Conservation (phyloP, 192 early-diverging fungal species). For the Coemansia sp. region DNA sequence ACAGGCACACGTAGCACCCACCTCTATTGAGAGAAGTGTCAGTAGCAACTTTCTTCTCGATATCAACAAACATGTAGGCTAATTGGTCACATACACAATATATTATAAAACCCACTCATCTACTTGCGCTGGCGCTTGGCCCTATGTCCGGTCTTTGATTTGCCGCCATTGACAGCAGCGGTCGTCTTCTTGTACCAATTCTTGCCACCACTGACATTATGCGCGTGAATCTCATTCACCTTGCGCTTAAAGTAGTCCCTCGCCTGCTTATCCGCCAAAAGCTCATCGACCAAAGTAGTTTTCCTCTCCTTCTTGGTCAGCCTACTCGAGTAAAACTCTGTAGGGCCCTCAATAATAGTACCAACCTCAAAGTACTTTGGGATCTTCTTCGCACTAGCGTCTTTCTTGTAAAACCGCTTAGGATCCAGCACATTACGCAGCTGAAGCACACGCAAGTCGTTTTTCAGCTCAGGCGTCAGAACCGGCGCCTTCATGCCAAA, state of each 20-base stretch:
- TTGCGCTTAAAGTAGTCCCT: constrained; percentile 86
- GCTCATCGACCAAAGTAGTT: constrained; percentile 81
- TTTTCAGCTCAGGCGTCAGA: constrained; percentile 85
- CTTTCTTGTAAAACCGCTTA: constrained; percentile 88
- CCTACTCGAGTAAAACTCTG: constrained; percentile 87
- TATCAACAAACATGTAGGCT: background rate
- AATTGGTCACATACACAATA: background rate
- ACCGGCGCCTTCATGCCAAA: constrained; percentile 85
- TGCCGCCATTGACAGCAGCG: background rate
- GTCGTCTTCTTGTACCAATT: constrained; percentile 30
- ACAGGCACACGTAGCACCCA: background rate
- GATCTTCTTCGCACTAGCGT: constrained; percentile 56
- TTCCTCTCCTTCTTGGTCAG: constrained; percentile 82
- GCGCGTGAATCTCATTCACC: constrained; percentile 72
- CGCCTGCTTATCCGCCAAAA: constrained; percentile 73
- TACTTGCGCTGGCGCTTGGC: constrained; percentile 14
- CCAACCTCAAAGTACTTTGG: constrained; percentile 96
- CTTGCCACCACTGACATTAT: constrained; percentile 41
- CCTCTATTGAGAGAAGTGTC: background rate
- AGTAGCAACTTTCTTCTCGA: background rate
- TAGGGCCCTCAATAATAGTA: constrained; percentile 83
- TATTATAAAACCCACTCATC: background rate
- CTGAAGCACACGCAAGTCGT: constrained; percentile 84
- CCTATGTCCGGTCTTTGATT: background rate
- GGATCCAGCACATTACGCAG: constrained; percentile 86